Evolutionary conservation across 1,284 basidiomycete species (phyloP), one percentile per base, ranked within the genome.

Genomic region (Cerrena zonata): DNA sequence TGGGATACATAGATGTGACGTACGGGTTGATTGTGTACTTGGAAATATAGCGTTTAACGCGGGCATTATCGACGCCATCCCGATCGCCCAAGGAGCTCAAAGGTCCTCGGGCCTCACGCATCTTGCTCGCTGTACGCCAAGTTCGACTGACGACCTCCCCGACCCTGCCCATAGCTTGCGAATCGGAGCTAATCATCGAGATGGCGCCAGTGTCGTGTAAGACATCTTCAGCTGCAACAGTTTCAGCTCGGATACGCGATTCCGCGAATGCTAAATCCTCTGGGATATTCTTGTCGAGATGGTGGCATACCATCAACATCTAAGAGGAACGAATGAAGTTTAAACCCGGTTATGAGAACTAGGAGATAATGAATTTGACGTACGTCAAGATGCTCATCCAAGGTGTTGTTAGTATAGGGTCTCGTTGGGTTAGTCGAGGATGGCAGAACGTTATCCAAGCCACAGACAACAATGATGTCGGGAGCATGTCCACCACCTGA

Each of bases 21-120:
- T 57, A 94, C 91, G 96, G 94, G 65, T 99, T 99, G 67, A 99
- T 84, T 10, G 95, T 99, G 68, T 98, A 97, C 67, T 99, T 99
- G 12, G 94, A 81, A 19, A 99, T 77, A 69, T 98, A 99, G 52
- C 95, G 80, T 75, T 97, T 98, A 51, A 98, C 95, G n/a, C 95
- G 79, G n/a, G 77, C 82, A 65, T 99, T 99, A 70, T 99, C 96
- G 45, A 68, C 77, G 1, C 79, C 79, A 1, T 78, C 75, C 5
- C 65, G 65, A 65, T 94, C 89, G 3, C 87, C 87, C 18, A 82
- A 68, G 12, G 70, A 67, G 13, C 51, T 62, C 39, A 87, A 72
- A 1, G 92, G 86, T 0, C 95, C 96, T 24, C 80, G 73, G 54
- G 89, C 71, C 42, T 85, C 80, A 49, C 82, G 81, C 89, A 99